Evolutionary conservation across 352 stramenopile genomes (phyloP).

Genomic region (Phytopythium sindhum): DNA sequence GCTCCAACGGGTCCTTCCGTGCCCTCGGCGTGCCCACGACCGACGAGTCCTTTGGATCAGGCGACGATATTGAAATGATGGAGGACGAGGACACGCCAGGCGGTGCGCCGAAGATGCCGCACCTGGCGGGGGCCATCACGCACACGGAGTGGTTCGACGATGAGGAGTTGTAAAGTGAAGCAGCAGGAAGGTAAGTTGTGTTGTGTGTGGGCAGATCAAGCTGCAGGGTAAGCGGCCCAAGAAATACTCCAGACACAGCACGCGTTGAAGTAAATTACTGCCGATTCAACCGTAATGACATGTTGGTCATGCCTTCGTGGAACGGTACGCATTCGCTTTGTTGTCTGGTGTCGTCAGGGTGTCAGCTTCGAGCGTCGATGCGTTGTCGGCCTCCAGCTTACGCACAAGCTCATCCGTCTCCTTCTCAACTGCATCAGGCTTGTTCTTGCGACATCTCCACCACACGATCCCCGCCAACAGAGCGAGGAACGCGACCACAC

Average conservation of each 20-base stretch:
- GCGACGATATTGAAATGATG: slow-evolving; percentile 52
- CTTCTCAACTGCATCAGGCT: neutral
- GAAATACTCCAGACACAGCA: neutral
- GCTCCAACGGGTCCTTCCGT: slow-evolving; percentile 31
- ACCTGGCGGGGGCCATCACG: slow-evolving; percentile 34
- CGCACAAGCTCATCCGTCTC: neutral
- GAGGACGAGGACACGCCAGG: slow-evolving; percentile 23
- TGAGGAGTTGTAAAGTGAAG: slow-evolving; percentile 21
- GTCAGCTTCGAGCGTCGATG: neutral
- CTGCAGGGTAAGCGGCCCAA: neutral
- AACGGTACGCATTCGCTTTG: neutral
- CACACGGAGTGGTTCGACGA: slow-evolving; percentile 51
- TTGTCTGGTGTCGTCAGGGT: neutral
- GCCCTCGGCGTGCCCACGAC: slow-evolving; percentile 30
- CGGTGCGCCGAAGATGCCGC: slow-evolving; percentile 19
- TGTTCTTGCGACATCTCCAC: neutral
- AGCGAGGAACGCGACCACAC: neutral
- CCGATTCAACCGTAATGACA: too few relatives aligned
- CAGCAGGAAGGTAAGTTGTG: neutral
- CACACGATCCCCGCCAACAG: neutral
- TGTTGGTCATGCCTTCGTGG: neutral
- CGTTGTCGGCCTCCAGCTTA: neutral
- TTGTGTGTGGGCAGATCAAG: neutral
- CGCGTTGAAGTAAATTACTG: neutral
- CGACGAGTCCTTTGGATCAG: slow-evolving; percentile 24